Percentiles rank a stretch among this genome's conserved stretches.
Evolutionary conservation across 805 yeast species (phyloP).

Genomic region (Priceomyces medius): DNA sequence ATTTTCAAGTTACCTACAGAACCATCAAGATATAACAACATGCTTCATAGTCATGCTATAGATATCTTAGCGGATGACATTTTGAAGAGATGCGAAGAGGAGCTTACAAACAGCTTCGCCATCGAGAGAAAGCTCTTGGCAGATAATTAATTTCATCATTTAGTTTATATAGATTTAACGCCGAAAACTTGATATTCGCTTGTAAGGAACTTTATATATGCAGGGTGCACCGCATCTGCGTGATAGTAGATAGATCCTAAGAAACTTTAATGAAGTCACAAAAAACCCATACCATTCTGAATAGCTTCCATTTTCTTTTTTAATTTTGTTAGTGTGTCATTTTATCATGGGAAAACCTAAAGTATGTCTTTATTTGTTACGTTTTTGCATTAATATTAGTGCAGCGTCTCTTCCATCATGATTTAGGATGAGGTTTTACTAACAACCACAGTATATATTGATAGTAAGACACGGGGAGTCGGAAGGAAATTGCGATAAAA

Average conservation of each 20-base stretch:
- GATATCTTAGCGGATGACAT: constrained; percentile 69
- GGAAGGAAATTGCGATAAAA: constrained; percentile 84
- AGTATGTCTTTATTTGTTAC: too few relatives aligned
- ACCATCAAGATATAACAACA: constrained; percentile 72
- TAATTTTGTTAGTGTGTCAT: too few relatives aligned
- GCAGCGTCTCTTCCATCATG: too few relatives aligned
- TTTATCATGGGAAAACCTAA: too few relatives aligned
- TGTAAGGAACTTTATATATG: too few relatives aligned
- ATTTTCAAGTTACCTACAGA: constrained; percentile 67
- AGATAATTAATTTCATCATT: constrained; percentile 4
- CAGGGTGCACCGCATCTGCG: too few relatives aligned
- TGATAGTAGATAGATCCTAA: too few relatives aligned
- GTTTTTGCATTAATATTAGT: too few relatives aligned
- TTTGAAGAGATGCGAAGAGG: constrained; percentile 67
- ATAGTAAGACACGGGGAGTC: constrained; percentile 91
- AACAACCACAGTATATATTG: constrained; percentile 56
- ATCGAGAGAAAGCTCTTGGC: constrained; percentile 50
- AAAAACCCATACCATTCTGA: too few relatives aligned
- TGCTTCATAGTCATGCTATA: constrained; percentile 66
- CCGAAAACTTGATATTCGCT: not conserved
- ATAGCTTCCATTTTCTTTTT: too few relatives aligned
- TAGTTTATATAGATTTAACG: constrained; percentile 1
- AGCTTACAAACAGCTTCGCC: constrained; percentile 61
- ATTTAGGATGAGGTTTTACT: not conserved
- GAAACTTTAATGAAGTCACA: too few relatives aligned